phyloP scores from a whole-genome alignment of 106 monocot genomes.

The Acanthochlamys bracteata region DNA sequence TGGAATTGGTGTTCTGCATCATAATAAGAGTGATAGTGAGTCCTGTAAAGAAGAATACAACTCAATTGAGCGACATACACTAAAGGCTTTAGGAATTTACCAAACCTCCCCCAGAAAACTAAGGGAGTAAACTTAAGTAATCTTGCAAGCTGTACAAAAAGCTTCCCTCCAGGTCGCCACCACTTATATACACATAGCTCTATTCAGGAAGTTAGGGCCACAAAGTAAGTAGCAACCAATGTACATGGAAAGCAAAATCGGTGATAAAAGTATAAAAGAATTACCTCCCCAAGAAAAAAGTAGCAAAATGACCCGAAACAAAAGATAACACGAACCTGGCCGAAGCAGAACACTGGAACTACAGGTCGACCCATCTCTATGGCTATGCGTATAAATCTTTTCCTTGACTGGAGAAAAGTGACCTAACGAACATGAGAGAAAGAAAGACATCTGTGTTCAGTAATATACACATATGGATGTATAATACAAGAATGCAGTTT shows the following conservation, averaged over 20 bases:
- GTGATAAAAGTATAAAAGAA: no score
- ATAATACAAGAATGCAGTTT: no score
- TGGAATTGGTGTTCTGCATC: slow-evolving; percentile 69
- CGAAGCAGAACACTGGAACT: slow-evolving; percentile 94
- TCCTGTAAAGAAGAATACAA: not conserved
- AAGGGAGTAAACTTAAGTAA: slow-evolving; percentile 50
- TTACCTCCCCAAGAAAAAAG: not conserved
- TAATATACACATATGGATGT: no score
- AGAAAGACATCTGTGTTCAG: not conserved
- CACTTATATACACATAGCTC: slow-evolving; percentile 56
- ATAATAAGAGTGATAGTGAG: not conserved
- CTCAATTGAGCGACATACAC: not conserved
- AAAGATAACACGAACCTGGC: slow-evolving; percentile 44
- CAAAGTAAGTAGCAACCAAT: not conserved
- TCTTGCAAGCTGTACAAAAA: slow-evolving; percentile 41
- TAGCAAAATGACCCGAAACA: not conserved
- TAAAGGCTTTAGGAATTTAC: slow-evolving; percentile 18
- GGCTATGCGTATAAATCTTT: slow-evolving; percentile 84
- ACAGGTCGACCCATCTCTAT: slow-evolving; percentile 80
- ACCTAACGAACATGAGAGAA: slow-evolving; percentile 26
- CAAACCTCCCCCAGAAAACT: slow-evolving; percentile 60
- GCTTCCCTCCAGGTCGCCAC: slow-evolving; percentile 62
- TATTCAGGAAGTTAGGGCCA: slow-evolving; percentile 12
- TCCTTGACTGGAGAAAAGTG: slow-evolving; percentile 79
- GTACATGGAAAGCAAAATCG: not conserved